Evolutionary conservation across 129 eudicot genomes (phyloP).

Genomic region (Helichrysum umbraculigerum): DNA sequence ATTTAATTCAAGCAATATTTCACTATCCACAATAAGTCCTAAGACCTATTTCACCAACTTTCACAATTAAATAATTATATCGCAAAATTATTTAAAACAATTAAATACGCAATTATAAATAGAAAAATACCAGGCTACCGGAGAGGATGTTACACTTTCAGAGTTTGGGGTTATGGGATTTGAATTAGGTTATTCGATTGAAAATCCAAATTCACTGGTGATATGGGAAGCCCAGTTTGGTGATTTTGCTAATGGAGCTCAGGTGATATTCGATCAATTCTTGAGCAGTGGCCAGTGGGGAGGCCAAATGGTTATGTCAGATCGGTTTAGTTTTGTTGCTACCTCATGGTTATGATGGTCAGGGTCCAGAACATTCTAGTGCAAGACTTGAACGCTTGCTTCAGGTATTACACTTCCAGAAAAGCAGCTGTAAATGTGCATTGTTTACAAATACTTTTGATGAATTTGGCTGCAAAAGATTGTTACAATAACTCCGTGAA

Average conservation of each 20-base stretch:
- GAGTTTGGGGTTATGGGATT: constrained; percentile 96
- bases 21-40: too few species aligned
- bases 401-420: constrained; percentile 45
- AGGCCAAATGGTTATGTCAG: constrained; percentile 93
- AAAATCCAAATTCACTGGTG: constrained; percentile 89
- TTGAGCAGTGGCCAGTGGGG: constrained; percentile 98
- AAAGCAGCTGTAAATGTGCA: not conserved
- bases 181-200: constrained; percentile 96
- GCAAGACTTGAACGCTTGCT: constrained; percentile 88
- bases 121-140: too few species aligned
- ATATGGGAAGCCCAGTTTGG: constrained; percentile 99
- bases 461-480: not conserved
- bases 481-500: not conserved
- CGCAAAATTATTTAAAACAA: too few species aligned
- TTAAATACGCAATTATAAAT: too few species aligned
- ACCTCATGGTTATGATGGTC: constrained; percentile 99
- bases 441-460: not conserved
- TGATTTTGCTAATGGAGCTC: constrained; percentile 95
- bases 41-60: too few species aligned
- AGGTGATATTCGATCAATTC: constrained; percentile 90
- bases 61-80: too few species aligned
- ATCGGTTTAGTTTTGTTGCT: constrained; percentile 82
- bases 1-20: too few species aligned
- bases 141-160: too few species aligned
- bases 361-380: constrained; percentile 99